Percentiles rank a stretch among this genome's conserved stretches.
phyloP scores from a whole-genome alignment of 257 asterid genomes.

The Plantago elongata region DNA sequence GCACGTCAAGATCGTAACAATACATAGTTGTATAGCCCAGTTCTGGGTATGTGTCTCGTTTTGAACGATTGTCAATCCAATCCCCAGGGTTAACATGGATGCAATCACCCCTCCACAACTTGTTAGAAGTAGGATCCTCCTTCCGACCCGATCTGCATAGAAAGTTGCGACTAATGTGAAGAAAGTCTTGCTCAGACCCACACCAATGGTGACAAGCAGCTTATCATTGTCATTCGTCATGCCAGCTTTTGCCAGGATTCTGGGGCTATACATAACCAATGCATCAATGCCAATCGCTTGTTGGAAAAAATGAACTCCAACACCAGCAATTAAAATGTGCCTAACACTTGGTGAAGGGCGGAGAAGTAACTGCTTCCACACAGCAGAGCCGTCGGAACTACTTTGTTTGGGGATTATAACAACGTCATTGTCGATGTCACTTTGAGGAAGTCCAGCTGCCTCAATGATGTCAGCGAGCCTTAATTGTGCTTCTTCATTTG shows the following conservation, averaged over 20 bases:
- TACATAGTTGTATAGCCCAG: conserved; percentile 21
- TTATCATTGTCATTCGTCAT: conserved; percentile 14
- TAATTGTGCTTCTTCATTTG: conserved; percentile 20
- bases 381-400: conserved; percentile 18
- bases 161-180: conserved; percentile 29
- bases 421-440: conserved; percentile 14
- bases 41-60: not conserved
- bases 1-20: conserved; percentile 32
- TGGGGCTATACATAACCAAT: conserved; percentile 31
- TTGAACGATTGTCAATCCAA: conserved; percentile 16
- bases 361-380: conserved; percentile 33
- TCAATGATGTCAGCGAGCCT: conserved; percentile 24
- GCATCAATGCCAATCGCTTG: conserved; percentile 35
- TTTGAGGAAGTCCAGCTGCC: conserved; percentile 23
- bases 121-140: conserved; percentile 26
- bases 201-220: conserved; percentile 37
- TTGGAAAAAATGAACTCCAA: conserved; percentile 35
- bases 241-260: conserved; percentile 32
- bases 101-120: conserved; percentile 24
- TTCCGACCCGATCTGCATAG: conserved; percentile 23
- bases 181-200: conserved; percentile 26
- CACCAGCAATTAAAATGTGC: conserved; percentile 26
- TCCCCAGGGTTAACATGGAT: conserved; percentile 16
- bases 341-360: conserved; percentile 22
- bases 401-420: not conserved